Base-by-base conservation (phyloP, 1,284 basidiomycete genomes). In the Puccinia coronata region DNA sequence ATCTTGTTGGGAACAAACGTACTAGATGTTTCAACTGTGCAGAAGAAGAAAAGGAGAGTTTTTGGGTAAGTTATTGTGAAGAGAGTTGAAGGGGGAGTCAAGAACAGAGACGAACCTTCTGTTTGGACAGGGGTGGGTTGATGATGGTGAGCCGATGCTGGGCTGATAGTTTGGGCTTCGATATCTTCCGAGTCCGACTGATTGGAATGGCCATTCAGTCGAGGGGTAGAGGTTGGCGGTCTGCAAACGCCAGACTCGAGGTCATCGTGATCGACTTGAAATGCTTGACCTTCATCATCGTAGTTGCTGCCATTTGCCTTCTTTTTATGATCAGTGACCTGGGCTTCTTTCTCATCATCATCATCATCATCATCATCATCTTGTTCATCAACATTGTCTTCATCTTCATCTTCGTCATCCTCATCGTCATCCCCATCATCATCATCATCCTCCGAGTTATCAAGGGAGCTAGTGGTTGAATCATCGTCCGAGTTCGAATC, bases 1-100 rank as follows among this genome's bases (percentile, higher is more conserved):
- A 75, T 75, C 55, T 75, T 75, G 55, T 75, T 75, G 39, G 73
- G 57, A 75, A 61, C 39, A 49, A 75, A 75, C 23, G 73, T 28
- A 36, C 28, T 61, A 3, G 59, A 36, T 36, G 59, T 41, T 36
- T 43, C 65, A 39, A 34, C 36, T 67, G 39, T 36, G 39, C 41
- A 31, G 18, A 39, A 25, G 65, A 67, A n/a, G 2, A 18, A 43
- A 8, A 34, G 65, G 65, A 2, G 25, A 28, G 36, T 25, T 28
- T 57, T 57, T 57, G n/a, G 2, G 6, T 12, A 16, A 53, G 23
- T n/a, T n/a, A n/a, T n/a, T 47, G 43, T 47, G 8, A 57, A 57
- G 31, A 57, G 2, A 57, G n/a, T 5, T 53, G 2, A 8, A 57
- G 4, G 20, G 8, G 20, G 49, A 51, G 18, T 20, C 16, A 57